Conservation (phyloP, 23 red algal genomes). For the Pyropia haitanensis region DNA sequence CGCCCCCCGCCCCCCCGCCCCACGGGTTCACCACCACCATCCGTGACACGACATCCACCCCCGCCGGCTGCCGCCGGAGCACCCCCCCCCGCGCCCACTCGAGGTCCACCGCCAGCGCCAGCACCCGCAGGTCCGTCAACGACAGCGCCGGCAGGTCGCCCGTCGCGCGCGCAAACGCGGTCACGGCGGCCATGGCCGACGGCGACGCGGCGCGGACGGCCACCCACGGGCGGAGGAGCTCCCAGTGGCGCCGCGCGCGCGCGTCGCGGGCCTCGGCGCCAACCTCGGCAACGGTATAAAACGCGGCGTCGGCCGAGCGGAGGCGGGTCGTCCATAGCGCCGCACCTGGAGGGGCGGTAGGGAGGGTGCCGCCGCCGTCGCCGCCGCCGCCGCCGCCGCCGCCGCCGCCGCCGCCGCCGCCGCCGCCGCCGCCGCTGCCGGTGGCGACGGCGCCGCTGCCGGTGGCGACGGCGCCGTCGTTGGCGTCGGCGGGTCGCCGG, state of each 20-base stretch:
- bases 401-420: no score
- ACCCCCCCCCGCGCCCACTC: slow-evolving; percentile 40
- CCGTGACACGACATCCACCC: background rate
- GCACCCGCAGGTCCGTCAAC: slow-evolving; percentile 52
- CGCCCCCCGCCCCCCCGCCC: background rate
- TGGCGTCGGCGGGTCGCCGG: no score
- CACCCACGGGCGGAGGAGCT: slow-evolving; percentile 23
- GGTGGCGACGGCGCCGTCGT: no score
- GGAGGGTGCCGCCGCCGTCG: no score
- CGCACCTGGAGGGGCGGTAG: background rate
- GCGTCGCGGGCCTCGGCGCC: slow-evolving; percentile 48
- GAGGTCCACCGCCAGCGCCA: slow-evolving; percentile 60
- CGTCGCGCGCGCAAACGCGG: slow-evolving; percentile 31
- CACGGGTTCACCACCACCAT: slow-evolving; percentile 1
- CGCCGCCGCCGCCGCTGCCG: no score
- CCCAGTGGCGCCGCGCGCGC: slow-evolving; percentile 36
- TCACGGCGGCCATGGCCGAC: slow-evolving; percentile 27
- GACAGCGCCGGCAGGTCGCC: slow-evolving; percentile 68
- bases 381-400: no score
- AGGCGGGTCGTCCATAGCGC: background rate
- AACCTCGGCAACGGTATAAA: slow-evolving; percentile 52
- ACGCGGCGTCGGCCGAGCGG: slow-evolving; percentile 15
- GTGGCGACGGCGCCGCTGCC: no score
- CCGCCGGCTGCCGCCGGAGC: background rate
- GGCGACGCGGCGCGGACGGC: slow-evolving; percentile 24